phyloP scores from a whole-genome alignment of 805 yeast genomes.

The Candida endomychidarum region DNA sequence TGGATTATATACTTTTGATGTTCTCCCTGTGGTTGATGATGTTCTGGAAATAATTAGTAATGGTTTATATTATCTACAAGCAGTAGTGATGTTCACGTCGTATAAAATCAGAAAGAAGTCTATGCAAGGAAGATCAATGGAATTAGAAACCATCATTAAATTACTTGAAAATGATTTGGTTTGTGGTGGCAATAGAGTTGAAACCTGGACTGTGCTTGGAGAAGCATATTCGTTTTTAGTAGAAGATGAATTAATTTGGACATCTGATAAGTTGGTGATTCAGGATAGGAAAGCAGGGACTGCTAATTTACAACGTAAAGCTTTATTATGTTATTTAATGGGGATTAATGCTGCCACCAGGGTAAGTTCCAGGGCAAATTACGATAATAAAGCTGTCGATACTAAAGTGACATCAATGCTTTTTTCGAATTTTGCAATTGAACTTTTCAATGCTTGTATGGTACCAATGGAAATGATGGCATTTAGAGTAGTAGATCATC shows the following conservation, averaged over 20 bases:
- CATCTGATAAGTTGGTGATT: conserved; percentile 74
- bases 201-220: conserved; percentile 84
- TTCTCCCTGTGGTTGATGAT: conserved; percentile 26
- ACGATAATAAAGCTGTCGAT: conserved; percentile 26
- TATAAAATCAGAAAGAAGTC: conserved; percentile 71
- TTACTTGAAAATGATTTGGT: conserved; percentile 66
- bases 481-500: conserved; percentile 42
- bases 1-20: conserved; percentile 42
- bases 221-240: conserved; percentile 75
- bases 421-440: conserved; percentile 57
- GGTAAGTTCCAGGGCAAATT: background rate
- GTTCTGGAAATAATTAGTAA: conserved; percentile 30
- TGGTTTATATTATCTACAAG: conserved; percentile 73
- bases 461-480: conserved; percentile 66
- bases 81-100: conserved; percentile 62
- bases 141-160: conserved; percentile 69
- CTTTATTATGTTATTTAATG: conserved; percentile 73
- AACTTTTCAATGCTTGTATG: conserved; percentile 57
- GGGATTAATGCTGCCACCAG: conserved; percentile 48
- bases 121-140: conserved; percentile 80
- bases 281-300: conserved; percentile 59
- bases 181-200: conserved; percentile 66
- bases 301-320: conserved; percentile 63
- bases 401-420: conserved; percentile 31
- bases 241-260: conserved; percentile 92